Evolutionary conservation across 768 basidiomycete genomes (phyloP), one percentile per base, ranked within the genome.

Genomic region (Gymnopilus dilepis): DNA sequence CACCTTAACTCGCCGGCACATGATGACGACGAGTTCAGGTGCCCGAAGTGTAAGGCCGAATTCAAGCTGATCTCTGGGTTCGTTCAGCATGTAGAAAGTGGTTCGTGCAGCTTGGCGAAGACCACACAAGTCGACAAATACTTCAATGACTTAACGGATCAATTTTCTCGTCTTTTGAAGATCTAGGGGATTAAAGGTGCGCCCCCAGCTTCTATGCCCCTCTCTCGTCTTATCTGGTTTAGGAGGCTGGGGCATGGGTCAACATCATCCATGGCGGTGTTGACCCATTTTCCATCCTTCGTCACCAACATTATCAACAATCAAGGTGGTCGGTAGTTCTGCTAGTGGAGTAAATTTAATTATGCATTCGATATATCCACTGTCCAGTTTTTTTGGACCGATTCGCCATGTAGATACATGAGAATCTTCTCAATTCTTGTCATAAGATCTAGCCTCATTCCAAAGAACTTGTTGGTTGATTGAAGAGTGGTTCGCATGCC

Each of bases 1-100:
- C 78, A 79, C 56, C 64, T 78, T 37, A 71, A 70, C 63, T 80
- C 79, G 47, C 70, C 77, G 2, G 69, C 69, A 13, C 80, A 82
- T 61, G 77, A 78, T 59, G 68, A 59, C 30, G 69, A 77, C 55
- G 73, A 80, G 66, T 82, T 81, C 71, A 72, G 67, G 57, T 83
- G 82, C 59, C 82, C 82, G 38, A 74, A 72, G 61, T 82, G 82
- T 65, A 69, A 68, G 52, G 64, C 22, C 34, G 63, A 72, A 62
- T 79, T 75, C 66, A 72, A 70, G 41, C 65, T 77, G 31, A 68
- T 82, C 26, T 81, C 79, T 6, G 78, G 72, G 3, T 67, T 83
- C 37, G 72, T 78, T 24, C 79, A 80, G 60, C 82, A 82, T 65
- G 72, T 82, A 22, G 81, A 82, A 67, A 78, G 76, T 57, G 77